These are phyloP conservation scores for Actinidia chinensis DNA, from an alignment of 179 eudicot species.

Conservation along the genomic window DNA sequence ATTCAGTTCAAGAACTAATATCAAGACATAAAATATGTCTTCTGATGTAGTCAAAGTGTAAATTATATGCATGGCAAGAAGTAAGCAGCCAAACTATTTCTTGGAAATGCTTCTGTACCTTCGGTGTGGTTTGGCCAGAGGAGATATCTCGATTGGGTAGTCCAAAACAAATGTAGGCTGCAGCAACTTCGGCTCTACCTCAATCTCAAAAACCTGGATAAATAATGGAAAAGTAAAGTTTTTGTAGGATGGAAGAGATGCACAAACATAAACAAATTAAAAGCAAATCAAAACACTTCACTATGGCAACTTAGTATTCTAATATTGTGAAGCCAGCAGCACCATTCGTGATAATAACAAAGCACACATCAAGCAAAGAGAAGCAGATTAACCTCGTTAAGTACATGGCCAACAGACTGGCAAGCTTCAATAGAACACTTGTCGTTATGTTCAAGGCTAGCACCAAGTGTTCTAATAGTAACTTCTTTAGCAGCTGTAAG, in stretches of 20 bases:
- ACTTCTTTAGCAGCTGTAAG: conserved; percentile 70
- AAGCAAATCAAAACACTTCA: background rate
- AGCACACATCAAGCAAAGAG: conserved; percentile 4
- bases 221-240: conserved; percentile 17
- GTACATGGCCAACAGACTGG: conserved; percentile 75
- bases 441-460: conserved; percentile 51
- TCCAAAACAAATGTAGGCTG: conserved; percentile 98
- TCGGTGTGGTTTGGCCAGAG: conserved; percentile 96
- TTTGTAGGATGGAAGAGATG: background rate
- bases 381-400: conserved; percentile 66
- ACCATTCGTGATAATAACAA: background rate
- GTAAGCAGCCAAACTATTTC: background rate
- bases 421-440: conserved; percentile 61
- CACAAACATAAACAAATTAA: background rate
- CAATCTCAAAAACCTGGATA: conserved; percentile 73
- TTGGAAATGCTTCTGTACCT: conserved; percentile 43
- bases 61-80: background rate
- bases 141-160: conserved; percentile 97
- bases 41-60: background rate
- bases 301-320: background rate
- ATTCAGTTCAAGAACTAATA: background rate
- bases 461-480: conserved; percentile 50
- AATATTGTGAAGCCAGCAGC: background rate
- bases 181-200: conserved; percentile 77
- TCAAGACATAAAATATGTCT: background rate